Percentiles rank a stretch among this genome's conserved stretches.
These are phyloP conservation scores for Ceratobasidium sp. DNA, from an alignment of 1,284 basidiomycete species.

Conservation along the genomic window DNA sequence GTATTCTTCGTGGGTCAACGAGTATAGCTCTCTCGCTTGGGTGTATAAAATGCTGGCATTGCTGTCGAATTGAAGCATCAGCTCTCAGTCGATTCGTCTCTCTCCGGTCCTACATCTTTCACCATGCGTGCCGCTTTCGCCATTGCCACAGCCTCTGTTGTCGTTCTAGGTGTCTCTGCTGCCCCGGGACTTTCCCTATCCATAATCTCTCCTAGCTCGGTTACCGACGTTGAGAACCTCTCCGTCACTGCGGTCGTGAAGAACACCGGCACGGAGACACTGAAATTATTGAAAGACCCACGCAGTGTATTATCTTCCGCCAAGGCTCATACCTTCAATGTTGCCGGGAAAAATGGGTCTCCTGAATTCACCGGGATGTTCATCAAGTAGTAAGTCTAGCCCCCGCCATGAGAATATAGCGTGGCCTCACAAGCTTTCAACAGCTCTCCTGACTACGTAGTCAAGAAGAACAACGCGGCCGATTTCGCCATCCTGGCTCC, in stretches of 20 bases:
- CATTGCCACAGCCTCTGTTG: slow-evolving; percentile 19
- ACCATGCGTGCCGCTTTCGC: slow-evolving; percentile 38
- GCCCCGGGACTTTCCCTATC: slow-evolving; percentile 34
- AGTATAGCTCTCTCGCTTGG: not conserved
- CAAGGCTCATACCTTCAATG: slow-evolving; percentile 62
- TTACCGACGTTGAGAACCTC: slow-evolving; percentile 60
- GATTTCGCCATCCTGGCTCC: slow-evolving; percentile 40
- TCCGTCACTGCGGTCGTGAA: slow-evolving; percentile 61
- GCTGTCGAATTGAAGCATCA: not conserved
- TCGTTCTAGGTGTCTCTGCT: slow-evolving; percentile 35
- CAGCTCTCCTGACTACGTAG: slow-evolving; percentile 39
- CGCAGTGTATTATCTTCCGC: slow-evolving; percentile 59
- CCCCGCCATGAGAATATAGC: not conserved
- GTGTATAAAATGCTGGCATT: not conserved
- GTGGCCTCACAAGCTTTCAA: not conserved
- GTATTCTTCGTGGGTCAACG: not conserved
- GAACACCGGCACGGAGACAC: slow-evolving; percentile 64
- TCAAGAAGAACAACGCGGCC: slow-evolving; percentile 43
- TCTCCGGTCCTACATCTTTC: not conserved
- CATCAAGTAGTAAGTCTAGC: slow-evolving; percentile 38
- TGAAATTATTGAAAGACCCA: slow-evolving; percentile 65
- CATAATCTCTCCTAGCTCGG: slow-evolving; percentile 56
- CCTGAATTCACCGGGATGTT: slow-evolving; percentile 44
- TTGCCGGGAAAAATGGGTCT: slow-evolving; percentile 59
- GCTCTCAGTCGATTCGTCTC: not conserved